Evolutionary conservation across 2,329 filamentous ascomycete species (phyloP), one percentile per base, ranked within the genome.

Genomic region (Dryadomyces sulphureus): DNA sequence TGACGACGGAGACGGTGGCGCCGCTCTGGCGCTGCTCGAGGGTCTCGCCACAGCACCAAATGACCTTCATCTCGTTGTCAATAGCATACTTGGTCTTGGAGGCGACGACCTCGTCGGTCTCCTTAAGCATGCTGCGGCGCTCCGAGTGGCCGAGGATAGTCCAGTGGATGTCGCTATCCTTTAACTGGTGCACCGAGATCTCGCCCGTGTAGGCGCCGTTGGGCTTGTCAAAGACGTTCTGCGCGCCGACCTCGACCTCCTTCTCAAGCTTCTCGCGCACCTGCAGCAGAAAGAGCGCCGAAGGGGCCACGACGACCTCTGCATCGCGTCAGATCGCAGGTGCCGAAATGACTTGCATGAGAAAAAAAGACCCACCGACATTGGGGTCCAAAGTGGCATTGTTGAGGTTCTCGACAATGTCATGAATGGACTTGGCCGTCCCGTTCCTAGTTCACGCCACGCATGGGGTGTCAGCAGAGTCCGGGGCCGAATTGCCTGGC

Each of bases 151-250:
- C 92, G 50, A 94, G 74, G 59, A 98, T 81, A 51, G 82, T 75
- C 92, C 92, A 98, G 61, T 78, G 78, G 67, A 96, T 84, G 61
- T 79, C 79, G 68, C 74, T 79, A 67, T 96, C 92, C 68, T 84
- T 81, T 59, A 98, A 80, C 72, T 96, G 92, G 52, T 81, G 71
- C 54, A 89, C 89, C 54, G 83, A 89, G 70, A 95, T 92, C 72
- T 98, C 92, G 60, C 92, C 92, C 32, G 92, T 98, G 75, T 84
- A 96, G 58, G 92, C 92, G 57, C 92, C 92, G 66, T 92, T 88
- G 64, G 88, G 87, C 77, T 90, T 90, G 75, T 96, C 85, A 68
- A 79, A 96, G 66, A 96, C 87, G 69, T 98, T 98, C 72, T 98
- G 92, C 48, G 92, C 82, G 48, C 90, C 84, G 53, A 98, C 84